Evolutionary conservation across 257 asterid genomes (phyloP).

Genomic region (Fraxinus anomala): DNA sequence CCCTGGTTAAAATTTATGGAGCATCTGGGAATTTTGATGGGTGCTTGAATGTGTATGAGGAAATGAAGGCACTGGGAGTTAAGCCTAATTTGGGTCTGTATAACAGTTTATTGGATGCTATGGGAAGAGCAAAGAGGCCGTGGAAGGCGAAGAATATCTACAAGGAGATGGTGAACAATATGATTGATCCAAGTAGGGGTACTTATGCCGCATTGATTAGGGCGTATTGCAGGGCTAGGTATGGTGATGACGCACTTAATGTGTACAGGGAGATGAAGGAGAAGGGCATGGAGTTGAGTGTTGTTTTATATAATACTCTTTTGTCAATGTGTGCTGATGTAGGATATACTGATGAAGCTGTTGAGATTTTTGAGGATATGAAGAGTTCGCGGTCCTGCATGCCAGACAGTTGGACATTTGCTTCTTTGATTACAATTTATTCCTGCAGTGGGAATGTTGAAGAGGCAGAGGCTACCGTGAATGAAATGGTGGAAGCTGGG

Average conservation of each 20-base stretch:
- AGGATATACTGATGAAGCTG: constrained; percentile 72
- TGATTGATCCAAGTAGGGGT: constrained; percentile 65
- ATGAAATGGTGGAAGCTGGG: constrained; percentile 79
- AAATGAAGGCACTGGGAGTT: constrained; percentile 78
- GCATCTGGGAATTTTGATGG: constrained; percentile 78
- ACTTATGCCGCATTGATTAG: constrained; percentile 79
- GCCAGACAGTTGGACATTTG: constrained; percentile 82
- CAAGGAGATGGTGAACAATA: constrained; percentile 62
- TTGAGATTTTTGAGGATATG: constrained; percentile 77
- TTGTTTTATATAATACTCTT: constrained; percentile 69
- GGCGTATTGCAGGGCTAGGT: constrained; percentile 72
- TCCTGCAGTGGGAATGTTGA: constrained; percentile 84
- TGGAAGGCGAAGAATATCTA: constrained; percentile 83
- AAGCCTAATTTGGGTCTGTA: constrained; percentile 63
- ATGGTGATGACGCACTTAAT: constrained; percentile 69
- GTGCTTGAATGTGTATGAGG: constrained; percentile 88
- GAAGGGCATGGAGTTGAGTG: constrained; percentile 67
- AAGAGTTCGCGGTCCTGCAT: constrained; percentile 49
- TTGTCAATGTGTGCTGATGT: constrained; percentile 80
- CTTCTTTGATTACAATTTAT: constrained; percentile 69
- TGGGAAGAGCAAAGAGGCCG: constrained; percentile 96
- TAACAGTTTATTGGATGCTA: constrained; percentile 81
- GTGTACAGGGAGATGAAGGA: constrained; percentile 85
- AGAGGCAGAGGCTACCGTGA: constrained; percentile 69
- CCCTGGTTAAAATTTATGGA: constrained; percentile 70